Evolutionary conservation across 2,329 filamentous ascomycete species (phyloP).

Genomic region (Sclerotinia spermophila): DNA sequence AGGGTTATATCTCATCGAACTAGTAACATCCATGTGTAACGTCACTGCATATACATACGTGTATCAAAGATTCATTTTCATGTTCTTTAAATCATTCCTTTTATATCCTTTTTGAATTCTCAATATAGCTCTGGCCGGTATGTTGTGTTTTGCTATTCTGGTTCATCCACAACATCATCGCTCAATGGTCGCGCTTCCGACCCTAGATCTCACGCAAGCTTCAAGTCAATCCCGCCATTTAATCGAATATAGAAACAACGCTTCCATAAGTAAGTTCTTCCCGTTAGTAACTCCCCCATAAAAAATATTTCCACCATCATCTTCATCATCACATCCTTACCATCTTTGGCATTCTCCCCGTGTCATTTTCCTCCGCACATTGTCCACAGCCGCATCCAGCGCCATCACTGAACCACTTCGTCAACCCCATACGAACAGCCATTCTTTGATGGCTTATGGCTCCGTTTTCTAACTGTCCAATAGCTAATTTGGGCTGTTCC

Average conservation of each 20-base stretch:
- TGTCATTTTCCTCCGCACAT: neutral
- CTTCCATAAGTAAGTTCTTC: neutral
- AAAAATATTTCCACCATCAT: neutral
- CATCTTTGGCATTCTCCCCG: neutral
- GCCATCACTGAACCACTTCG: slow-evolving; percentile 31
- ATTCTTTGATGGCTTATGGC: slow-evolving; percentile 15
- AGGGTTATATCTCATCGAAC: neutral
- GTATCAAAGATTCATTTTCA: neutral
- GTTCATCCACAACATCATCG: neutral
- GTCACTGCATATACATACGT: neutral
- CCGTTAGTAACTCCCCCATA: neutral
- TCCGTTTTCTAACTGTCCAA: neutral
- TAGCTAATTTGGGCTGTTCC: neutral
- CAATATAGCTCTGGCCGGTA: too few species aligned
- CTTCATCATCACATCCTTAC: neutral
- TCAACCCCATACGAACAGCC: slow-evolving; percentile 21
- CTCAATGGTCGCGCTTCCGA: neutral
- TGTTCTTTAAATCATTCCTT: neutral
- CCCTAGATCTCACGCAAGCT: neutral
- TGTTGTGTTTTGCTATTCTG: neutral
- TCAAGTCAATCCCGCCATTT: neutral
- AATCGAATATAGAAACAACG: neutral
- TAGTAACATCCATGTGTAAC: too few species aligned
- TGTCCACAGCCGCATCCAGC: slow-evolving; percentile 28
- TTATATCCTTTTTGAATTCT: too few species aligned